Evolutionary conservation across 805 yeast species (phyloP), one percentile per base, ranked within the genome.

Genomic region (Cyberlindnera veronae): DNA sequence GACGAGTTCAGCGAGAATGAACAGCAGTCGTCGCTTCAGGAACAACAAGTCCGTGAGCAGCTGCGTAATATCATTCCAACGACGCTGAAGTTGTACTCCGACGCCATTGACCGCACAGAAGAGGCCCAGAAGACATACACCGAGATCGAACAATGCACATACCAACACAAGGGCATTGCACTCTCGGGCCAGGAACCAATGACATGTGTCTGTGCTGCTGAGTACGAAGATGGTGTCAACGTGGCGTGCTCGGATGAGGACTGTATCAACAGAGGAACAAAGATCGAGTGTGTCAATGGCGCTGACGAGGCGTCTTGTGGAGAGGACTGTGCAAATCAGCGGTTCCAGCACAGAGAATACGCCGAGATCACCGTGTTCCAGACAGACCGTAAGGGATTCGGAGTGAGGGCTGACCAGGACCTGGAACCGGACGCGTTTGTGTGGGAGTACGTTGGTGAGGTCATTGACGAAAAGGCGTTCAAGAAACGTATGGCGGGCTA

Each of bases 381-480:
- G 48, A 89, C 99, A 1, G 88, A 83, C 41, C 65, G 69, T 49
- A 91, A 91, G 60, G 99, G 99, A 1, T 91, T 76, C 57, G 99
- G 99, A 29, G 77, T 91, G 41, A 72, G 95, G 45, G 90, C 95
- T 0, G 71, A 78, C 41, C 61, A 55, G 5, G 69, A 66, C 37
- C 68, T 93, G 12, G 64, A 71, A 13, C 79, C 76, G 16, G 77
- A 79, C 39, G 68, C 77, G n/a, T 89, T 91, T 57, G 76, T 91
- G 32, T 87, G 85, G 63, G 99, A 91, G 64, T 91, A 91, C 64
- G 78, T 85, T 36, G 99, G 99, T 32, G 98, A 91, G 61, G 95
- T 91, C 27, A 83, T 91, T 26, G 90, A 84, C 58, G 95, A 88
- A 55, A 64, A 67, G 15, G 67, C 77, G n/a, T 93, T 90, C 61